A percentile compares a stretch with the other conserved stretches of the same genome.
phyloP scores from a whole-genome alignment of 78 protist genomes.

The Speleostelium caveatum region DNA sequence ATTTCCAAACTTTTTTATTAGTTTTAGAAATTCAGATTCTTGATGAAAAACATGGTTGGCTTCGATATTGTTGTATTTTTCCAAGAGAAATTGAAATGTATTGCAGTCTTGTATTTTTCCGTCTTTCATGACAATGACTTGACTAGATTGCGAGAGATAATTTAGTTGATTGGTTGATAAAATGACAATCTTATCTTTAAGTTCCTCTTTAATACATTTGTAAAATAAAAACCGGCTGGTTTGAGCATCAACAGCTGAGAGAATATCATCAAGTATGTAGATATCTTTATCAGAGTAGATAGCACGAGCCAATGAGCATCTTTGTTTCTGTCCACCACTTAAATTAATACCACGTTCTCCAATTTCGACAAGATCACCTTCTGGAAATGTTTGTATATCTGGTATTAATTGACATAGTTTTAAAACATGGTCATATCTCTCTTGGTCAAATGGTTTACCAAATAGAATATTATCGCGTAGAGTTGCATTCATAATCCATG shows the following conservation, averaged over 20 bases:
- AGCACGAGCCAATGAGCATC: slow-evolving; percentile 94
- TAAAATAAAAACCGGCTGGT: slow-evolving; percentile 43
- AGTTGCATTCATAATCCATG: slow-evolving; percentile 92
- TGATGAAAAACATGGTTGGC: neutral
- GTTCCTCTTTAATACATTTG: slow-evolving; percentile 5
- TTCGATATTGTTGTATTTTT: neutral
- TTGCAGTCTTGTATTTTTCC: slow-evolving; percentile 20
- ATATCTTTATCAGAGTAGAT: slow-evolving; percentile 82
- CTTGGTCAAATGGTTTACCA: slow-evolving; percentile 72
- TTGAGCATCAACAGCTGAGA: slow-evolving; percentile 89
- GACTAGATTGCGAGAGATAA: neutral
- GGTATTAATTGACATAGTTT: neutral
- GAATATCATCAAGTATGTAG: slow-evolving; percentile 89
- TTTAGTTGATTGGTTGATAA: slow-evolving; percentile 91
- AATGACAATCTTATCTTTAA: slow-evolving; percentile 71
- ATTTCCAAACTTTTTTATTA: neutral
- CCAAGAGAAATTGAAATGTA: neutral
- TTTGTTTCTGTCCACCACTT: slow-evolving; percentile 96
- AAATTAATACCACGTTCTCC: slow-evolving; percentile 98
- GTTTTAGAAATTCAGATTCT: neutral
- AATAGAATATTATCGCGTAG: slow-evolving; percentile 92
- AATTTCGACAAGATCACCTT: slow-evolving; percentile 79
- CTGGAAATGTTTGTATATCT: slow-evolving; percentile 6
- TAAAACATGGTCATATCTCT: slow-evolving; percentile 30
- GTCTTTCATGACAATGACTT: slow-evolving; percentile 8